Percentiles rank a stretch among this genome's conserved stretches.
phyloP scores from a whole-genome alignment of 768 basidiomycete genomes.

The Dentipellis fragilis region DNA sequence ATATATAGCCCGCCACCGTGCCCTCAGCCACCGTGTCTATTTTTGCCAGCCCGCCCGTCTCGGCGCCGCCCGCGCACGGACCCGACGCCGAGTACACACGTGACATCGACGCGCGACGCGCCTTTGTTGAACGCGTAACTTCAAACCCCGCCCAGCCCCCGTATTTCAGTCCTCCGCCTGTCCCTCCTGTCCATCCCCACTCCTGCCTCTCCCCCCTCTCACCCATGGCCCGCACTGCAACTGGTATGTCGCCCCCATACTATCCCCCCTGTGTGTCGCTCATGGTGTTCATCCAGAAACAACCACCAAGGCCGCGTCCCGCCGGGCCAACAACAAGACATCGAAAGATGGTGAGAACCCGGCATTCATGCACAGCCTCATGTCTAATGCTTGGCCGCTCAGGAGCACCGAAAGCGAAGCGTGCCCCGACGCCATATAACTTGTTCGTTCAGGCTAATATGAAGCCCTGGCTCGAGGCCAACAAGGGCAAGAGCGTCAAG shows the following conservation, averaged over 20 bases:
- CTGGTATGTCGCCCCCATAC: slow-evolving; percentile 26
- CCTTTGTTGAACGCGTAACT: slow-evolving; percentile 12
- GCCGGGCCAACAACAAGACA: slow-evolving; percentile 33
- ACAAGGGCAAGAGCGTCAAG: slow-evolving; percentile 38
- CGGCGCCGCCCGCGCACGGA: neutral
- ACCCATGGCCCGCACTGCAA: slow-evolving; percentile 44
- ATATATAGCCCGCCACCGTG: neutral
- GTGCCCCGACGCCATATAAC: slow-evolving; percentile 51
- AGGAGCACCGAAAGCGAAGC: slow-evolving; percentile 33
- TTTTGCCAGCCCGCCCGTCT: neutral
- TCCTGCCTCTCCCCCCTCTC: slow-evolving; percentile 5
- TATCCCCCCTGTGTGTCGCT: neutral
- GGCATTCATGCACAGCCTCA: neutral
- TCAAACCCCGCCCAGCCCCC: slow-evolving; percentile 14
- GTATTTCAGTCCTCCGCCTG: slow-evolving; percentile 2
- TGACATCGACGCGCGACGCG: neutral
- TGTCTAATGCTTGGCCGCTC: neutral
- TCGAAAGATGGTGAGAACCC: slow-evolving; percentile 18
- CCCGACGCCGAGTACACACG: neutral
- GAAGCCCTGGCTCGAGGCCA: slow-evolving; percentile 45
- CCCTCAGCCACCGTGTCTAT: neutral
- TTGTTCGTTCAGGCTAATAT: slow-evolving; percentile 46
- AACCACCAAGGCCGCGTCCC: slow-evolving; percentile 47
- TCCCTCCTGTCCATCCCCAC: slow-evolving; percentile 1
- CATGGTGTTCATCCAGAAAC: slow-evolving; percentile 26